Evolutionary conservation across 208 protist genomes (phyloP).

Genomic region (Crithidia acanthocephali): DNA sequence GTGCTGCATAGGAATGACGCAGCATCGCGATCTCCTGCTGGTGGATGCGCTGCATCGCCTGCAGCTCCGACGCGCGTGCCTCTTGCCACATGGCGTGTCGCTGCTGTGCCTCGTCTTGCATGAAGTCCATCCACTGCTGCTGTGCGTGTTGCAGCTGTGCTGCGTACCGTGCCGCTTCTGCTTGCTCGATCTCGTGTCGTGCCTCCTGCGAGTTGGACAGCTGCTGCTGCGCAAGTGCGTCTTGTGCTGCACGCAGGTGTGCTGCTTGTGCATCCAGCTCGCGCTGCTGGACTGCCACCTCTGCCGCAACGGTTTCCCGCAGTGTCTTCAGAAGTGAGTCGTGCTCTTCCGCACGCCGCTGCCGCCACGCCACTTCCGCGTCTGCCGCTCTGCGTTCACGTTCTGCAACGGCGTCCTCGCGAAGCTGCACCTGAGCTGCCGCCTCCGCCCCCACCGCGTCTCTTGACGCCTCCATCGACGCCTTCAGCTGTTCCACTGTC

Average conservation of each 20-base stretch:
- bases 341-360: conserved; percentile 4
- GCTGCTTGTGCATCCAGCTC: conserved; percentile 10
- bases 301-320: conserved; percentile 8
- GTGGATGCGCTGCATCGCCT: conserved; percentile 7
- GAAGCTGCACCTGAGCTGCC: conserved; percentile 9
- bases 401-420: conserved; percentile 26
- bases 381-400: conserved; percentile 17
- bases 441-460: neutral
- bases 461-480: neutral
- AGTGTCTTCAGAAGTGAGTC: conserved; percentile 3
- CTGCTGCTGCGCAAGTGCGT: conserved; percentile 21
- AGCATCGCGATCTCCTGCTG: conserved; percentile 17
- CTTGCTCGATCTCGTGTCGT: neutral
- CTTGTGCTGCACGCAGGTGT: conserved; percentile 14
- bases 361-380: conserved; percentile 10
- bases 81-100: conserved; percentile 27
- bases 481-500: conserved; percentile 15
- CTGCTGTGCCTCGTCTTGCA: conserved; percentile 13
- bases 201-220: conserved; percentile 5
- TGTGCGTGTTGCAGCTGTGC: conserved; percentile 8
- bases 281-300: conserved; percentile 16
- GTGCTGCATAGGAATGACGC: conserved; percentile 11
- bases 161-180: conserved; percentile 2
- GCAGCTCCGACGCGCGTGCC: conserved; percentile 15
- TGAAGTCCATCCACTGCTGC: conserved; percentile 9